Evolutionary conservation across 31 red algal genomes (phyloP), one percentile per base, ranked within the genome.

Genomic region (Asparagopsis taxiformis): DNA sequence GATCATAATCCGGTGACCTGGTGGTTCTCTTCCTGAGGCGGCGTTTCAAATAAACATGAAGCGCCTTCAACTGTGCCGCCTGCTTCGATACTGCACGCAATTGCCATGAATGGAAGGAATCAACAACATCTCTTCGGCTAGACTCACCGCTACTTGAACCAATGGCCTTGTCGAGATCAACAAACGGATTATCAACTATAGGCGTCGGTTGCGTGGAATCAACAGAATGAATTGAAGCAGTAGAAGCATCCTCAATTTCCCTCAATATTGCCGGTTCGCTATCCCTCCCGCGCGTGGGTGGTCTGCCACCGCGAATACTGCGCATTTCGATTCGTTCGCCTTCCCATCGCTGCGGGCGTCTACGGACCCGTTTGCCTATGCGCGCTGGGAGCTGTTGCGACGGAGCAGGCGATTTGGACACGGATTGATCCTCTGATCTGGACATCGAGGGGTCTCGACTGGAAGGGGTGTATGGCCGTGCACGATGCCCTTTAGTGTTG

Each of bases 311-410:
- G 41, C 53, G 68, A 13, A 61, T 19, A 49, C 65, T 25, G 7
- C 28, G 16, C 16, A 20, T 43, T 21, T 75, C 70, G 23, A 48
- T 57, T 17, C 70, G 36, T 32, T 85, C 81, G 1, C 81, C 81
- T 25, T 88, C 83, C 83, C 83, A 88, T 28, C 83, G 62, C 62
- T 88, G 83, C 62, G 83, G 83, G 48, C 66, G 52, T 72, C 83
- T 51, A n/a, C 83, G 48, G 35, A 78, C 30, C 43, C 83, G 73
- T 52, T 85, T 85, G 48, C 81, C 81, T 21, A 85, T 61, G 20
- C 81, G 28, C 1, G 68, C 26, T 15, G 44, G 68, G n/a, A 21
- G 22, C 2, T 33, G 16, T 13, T 55, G 41, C 13, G 22, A 24
- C 23, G 26, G 19, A 15, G 49, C 68, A 3, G 68, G 68, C 23